Percentiles rank a stretch among this genome's conserved stretches.
Conservation (phyloP, 2,329 filamentous ascomycete genomes). For the Fusarium bulbicola region DNA sequence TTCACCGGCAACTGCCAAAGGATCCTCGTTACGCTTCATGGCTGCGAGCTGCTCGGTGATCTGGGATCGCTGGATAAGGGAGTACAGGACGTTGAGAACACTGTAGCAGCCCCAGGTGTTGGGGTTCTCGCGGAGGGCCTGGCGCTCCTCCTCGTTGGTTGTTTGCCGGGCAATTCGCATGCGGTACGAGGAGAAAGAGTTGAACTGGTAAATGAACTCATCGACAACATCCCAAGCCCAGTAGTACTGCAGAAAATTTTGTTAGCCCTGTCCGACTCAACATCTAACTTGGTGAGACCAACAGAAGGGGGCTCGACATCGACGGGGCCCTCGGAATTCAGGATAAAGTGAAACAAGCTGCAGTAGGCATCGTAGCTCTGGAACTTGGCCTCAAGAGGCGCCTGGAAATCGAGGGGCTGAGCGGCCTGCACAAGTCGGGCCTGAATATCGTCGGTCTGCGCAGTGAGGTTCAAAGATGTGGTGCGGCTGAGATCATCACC, state of each 20-base stretch:
- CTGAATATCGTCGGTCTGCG: constrained; percentile 90
- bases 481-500: constrained; percentile 82
- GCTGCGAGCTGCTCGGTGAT: constrained; percentile 97
- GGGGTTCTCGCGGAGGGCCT: constrained; percentile 92
- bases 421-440: constrained; percentile 90
- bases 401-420: constrained; percentile 94
- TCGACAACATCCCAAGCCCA: constrained; percentile 99
- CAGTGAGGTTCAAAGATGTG: constrained; percentile 73
- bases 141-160: constrained; percentile 90
- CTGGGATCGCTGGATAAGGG: constrained; percentile 96
- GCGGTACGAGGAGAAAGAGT: constrained; percentile 98
- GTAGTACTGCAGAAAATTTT: constrained; percentile 74
- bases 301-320: constrained; percentile 97
- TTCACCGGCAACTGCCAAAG: constrained; percentile 86
- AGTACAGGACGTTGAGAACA: constrained; percentile 98
- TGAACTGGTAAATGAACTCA: constrained; percentile 99
- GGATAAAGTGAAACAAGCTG: constrained; percentile 98
- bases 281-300: constrained; percentile 53
- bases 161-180: constrained; percentile 86
- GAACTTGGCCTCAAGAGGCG: constrained; percentile 95
- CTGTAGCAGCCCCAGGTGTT: constrained; percentile 99
- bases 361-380: constrained; percentile 99
- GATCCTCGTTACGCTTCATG: constrained; percentile 93
- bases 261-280: constrained; percentile 31
- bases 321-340: constrained; percentile 99